Conservation (phyloP, 352 stramenopile species). For the Pythium brassicae region DNA sequence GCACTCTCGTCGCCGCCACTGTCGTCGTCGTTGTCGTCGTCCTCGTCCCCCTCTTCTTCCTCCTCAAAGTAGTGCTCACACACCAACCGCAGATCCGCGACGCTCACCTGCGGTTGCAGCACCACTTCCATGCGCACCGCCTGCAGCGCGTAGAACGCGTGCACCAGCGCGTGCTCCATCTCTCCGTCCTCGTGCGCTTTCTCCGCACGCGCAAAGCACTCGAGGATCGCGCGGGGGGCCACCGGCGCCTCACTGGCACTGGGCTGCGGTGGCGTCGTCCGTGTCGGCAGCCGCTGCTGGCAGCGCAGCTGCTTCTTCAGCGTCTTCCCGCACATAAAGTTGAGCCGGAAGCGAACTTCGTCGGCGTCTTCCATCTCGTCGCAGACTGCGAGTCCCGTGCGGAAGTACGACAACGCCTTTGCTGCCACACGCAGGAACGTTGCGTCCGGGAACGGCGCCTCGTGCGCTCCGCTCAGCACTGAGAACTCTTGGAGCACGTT, state of each 20-base stretch:
- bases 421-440: conserved; percentile 28
- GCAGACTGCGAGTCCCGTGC: conserved; percentile 29
- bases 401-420: conserved; percentile 35
- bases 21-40: conserved; percentile 15
- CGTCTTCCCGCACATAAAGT: conserved; percentile 75
- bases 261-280: background rate
- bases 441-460: conserved; percentile 19
- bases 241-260: background rate
- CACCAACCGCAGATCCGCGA: conserved; percentile 30
- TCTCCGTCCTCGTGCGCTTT: conserved; percentile 50
- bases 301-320: conserved; percentile 45
- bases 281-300: background rate
- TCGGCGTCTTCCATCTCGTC: conserved; percentile 27
- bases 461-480: conserved; percentile 31
- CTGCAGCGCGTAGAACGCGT: conserved; percentile 76
- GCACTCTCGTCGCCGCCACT: background rate
- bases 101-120: conserved; percentile 18
- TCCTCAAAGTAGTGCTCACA: conserved; percentile 62
- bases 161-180: conserved; percentile 65
- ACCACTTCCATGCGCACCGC: conserved; percentile 55
- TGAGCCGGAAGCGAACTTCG: conserved; percentile 57
- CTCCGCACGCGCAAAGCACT: conserved; percentile 55
- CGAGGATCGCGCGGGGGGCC: conserved; percentile 28
- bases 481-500: conserved; percentile 66
- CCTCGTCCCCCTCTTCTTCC: conserved; percentile 24